These are phyloP conservation scores for Amniculicola lignicola DNA, from an alignment of 495 filamentous ascomycete species.

Conservation along the genomic window DNA sequence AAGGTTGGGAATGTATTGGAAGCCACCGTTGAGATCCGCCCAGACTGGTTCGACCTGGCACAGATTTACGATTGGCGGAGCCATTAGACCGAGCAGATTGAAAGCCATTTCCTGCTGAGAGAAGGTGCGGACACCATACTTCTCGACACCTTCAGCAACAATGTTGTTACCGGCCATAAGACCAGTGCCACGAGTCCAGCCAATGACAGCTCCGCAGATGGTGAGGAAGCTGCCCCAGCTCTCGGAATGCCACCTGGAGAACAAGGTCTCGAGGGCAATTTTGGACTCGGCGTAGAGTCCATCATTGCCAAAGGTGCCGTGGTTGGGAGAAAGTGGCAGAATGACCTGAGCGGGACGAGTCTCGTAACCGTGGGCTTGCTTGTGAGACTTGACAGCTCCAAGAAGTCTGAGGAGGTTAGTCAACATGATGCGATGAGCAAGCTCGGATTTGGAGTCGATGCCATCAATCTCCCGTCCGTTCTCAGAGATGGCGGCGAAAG, in stretches of 20 bases:
- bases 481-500: slow-evolving; percentile 95
- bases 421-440: slow-evolving; percentile 98
- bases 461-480: slow-evolving; percentile 97
- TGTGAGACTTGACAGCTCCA: slow-evolving; percentile 85
- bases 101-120: slow-evolving; percentile 99
- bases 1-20: slow-evolving; percentile 96
- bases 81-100: slow-evolving; percentile 95
- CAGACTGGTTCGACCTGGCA: slow-evolving; percentile 95
- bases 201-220: slow-evolving; percentile 97
- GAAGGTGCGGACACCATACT: slow-evolving; percentile 94
- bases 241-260: slow-evolving; percentile 98
- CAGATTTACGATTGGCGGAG: slow-evolving; percentile 87
- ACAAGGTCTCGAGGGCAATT: slow-evolving; percentile 91
- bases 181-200: slow-evolving; percentile 97
- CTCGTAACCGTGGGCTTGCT: slow-evolving; percentile 80
- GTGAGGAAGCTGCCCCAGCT: slow-evolving; percentile 97
- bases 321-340: slow-evolving; percentile 92
- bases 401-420: slow-evolving; percentile 92
- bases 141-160: slow-evolving; percentile 94
- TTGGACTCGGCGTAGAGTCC: slow-evolving; percentile 99
- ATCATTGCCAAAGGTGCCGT: slow-evolving; percentile 97
- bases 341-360: slow-evolving; percentile 96
- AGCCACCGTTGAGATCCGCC: slow-evolving; percentile 93
- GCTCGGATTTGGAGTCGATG: slow-evolving; percentile 96
- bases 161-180: slow-evolving; percentile 98